Evolutionary conservation across 257 asterid genomes (phyloP).

Genomic region (Thymus mandschuricus): DNA sequence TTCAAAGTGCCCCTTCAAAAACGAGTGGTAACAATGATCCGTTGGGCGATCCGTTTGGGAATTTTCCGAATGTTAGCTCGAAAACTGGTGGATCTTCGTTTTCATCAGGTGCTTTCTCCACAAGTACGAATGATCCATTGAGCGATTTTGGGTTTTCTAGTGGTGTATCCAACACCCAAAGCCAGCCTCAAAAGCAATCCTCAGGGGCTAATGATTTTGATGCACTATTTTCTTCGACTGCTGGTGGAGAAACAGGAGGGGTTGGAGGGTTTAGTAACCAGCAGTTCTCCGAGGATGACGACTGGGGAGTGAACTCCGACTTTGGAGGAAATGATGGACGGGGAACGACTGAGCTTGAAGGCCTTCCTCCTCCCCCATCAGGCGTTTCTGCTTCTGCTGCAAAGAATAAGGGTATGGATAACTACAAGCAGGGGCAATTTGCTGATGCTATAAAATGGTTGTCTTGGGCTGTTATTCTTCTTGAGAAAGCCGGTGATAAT

Average conservation of each 20-base stretch:
- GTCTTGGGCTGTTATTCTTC: slow-evolving; percentile 66
- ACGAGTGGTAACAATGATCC: slow-evolving; percentile 46
- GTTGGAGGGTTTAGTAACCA: slow-evolving; percentile 41
- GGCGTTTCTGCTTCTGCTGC: slow-evolving; percentile 79
- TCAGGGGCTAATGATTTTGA: slow-evolving; percentile 61
- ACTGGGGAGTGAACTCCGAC: slow-evolving; percentile 67
- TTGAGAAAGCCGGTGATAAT: slow-evolving; percentile 68
- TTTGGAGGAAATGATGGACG: slow-evolving; percentile 55
- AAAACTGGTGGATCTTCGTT: slow-evolving; percentile 47
- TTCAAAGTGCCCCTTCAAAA: slow-evolving; percentile 59
- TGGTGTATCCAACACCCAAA: slow-evolving; percentile 36
- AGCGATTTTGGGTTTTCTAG: slow-evolving; percentile 53
- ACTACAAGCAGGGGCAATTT: slow-evolving; percentile 88
- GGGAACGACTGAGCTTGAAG: slow-evolving; percentile 86
- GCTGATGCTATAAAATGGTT: slow-evolving; percentile 96
- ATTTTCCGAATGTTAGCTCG: slow-evolving; percentile 57
- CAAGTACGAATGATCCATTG: slow-evolving; percentile 45
- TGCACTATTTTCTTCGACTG: slow-evolving; percentile 46
- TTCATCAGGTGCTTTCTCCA: slow-evolving; percentile 39
- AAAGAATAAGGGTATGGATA: slow-evolving; percentile 54
- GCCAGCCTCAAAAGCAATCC: slow-evolving; percentile 44
- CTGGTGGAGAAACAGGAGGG: slow-evolving; percentile 37
- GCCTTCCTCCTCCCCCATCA: slow-evolving; percentile 91
- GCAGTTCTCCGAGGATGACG: slow-evolving; percentile 57
- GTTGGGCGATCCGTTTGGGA: slow-evolving; percentile 59